Conservation (phyloP, 2,329 filamentous ascomycete species). For the Huntiella bhutanensis region DNA sequence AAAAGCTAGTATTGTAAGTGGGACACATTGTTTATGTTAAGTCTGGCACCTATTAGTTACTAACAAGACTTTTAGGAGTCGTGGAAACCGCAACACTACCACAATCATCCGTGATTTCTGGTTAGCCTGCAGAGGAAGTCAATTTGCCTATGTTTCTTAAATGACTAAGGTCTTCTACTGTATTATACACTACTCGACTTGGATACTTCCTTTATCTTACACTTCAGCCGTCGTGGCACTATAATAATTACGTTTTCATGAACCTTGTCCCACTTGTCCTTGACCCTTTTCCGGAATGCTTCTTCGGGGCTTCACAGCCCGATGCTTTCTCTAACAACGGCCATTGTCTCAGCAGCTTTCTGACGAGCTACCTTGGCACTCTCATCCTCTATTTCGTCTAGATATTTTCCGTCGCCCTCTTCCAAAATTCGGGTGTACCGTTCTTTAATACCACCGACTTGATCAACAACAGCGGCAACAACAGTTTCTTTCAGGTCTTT, state of each 20-base stretch:
- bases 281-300: background rate
- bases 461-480: slow-evolving; percentile 33
- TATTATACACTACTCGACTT: too few relatives aligned
- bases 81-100: slow-evolving; percentile 45
- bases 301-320: slow-evolving; percentile 21
- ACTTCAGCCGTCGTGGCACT: too few relatives aligned
- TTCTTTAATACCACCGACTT: slow-evolving; percentile 35
- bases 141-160: slow-evolving; percentile 24
- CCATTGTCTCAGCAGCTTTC: slow-evolving; percentile 42
- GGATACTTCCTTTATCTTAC: too few relatives aligned
- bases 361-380: slow-evolving; percentile 42
- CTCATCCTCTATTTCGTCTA: slow-evolving; percentile 37
- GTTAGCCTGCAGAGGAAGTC: slow-evolving; percentile 44
- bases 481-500: slow-evolving; percentile 32
- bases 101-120: slow-evolving; percentile 54
- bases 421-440: slow-evolving; percentile 34
- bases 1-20: slow-evolving; percentile 42
- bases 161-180: background rate
- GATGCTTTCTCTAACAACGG: slow-evolving; percentile 29
- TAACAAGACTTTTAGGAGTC: slow-evolving; percentile 25
- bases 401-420: slow-evolving; percentile 27
- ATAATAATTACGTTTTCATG: too few relatives aligned
- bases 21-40: slow-evolving; percentile 4
- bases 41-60: background rate
- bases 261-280: background rate